Evolutionary conservation across 148 eudicot genomes (phyloP).

Genomic region (Vaccinium darrowii): DNA sequence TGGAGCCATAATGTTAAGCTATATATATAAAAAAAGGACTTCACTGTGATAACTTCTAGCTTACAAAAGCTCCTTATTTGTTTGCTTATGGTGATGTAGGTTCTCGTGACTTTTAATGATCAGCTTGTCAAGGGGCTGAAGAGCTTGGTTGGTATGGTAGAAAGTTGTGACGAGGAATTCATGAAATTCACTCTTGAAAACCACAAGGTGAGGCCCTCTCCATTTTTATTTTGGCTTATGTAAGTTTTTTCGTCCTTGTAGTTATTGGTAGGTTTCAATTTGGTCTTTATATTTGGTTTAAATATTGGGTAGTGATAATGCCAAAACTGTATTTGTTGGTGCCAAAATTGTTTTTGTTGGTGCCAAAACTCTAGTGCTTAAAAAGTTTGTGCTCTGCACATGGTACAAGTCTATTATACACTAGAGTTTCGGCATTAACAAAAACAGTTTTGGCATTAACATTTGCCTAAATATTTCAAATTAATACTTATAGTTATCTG

Average conservation of each 20-base stretch:
- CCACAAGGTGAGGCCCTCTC: conserved; percentile 26
- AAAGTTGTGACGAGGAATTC: conserved; percentile 36
- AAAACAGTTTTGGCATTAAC: no score
- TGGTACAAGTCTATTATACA: no score
- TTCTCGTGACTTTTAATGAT: conserved; percentile 34
- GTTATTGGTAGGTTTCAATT: neutral
- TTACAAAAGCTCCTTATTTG: neutral
- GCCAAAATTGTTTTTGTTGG: no score
- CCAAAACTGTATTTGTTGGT: no score
- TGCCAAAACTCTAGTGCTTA: no score
- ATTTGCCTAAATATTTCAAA: no score
- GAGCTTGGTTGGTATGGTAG: conserved; percentile 40
- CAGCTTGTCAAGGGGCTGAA: conserved; percentile 42
- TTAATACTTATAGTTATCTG: no score
- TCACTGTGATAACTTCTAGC: neutral
- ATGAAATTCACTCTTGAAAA: conserved; percentile 38
- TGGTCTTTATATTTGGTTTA: neutral
- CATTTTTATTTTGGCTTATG: neutral
- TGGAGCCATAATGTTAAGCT: no score
- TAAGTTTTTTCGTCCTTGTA: neutral
- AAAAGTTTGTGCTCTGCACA: no score
- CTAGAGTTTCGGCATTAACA: no score
- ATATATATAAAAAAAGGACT: neutral
- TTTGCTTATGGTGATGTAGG: conserved; percentile 16
- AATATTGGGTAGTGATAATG: no score